phyloP scores from a whole-genome alignment of 345 rosid species.

The Rhizophora mangle region DNA sequence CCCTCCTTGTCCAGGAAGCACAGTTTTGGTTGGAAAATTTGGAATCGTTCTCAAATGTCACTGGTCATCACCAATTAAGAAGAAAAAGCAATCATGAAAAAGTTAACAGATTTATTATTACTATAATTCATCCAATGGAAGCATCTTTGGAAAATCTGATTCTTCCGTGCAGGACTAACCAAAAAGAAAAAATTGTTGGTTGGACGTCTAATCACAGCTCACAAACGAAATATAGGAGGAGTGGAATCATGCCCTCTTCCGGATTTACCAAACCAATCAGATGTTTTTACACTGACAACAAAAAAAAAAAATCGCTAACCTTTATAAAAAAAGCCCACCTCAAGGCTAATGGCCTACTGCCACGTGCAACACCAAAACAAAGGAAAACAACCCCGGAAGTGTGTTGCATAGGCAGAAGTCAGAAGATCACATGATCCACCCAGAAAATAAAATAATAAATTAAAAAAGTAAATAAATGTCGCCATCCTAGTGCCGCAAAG shows the following conservation, averaged over 20 bases:
- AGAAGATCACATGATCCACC: not conserved
- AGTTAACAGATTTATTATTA: not conserved
- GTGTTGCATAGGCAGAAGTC: not conserved
- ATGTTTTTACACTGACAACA: conserved; percentile 1
- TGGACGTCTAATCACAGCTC: conserved; percentile 22
- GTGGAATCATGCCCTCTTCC: conserved; percentile 8
- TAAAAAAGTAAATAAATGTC: not conserved
- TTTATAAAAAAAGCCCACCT: not conserved
- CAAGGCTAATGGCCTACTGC: not conserved
- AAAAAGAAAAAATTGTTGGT: not conserved
- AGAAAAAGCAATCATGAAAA: not conserved
- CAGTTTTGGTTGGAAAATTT: conserved; percentile 6
- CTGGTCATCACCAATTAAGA: not conserved
- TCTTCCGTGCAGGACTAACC: conserved; percentile 25
- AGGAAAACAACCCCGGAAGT: not conserved
- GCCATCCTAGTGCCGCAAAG: conserved; percentile 8
- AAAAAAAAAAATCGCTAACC: no score
- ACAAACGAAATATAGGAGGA: not conserved
- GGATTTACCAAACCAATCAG: not conserved
- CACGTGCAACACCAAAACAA: not conserved
- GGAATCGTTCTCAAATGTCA: conserved; percentile 7
- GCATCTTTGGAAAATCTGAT: not conserved
- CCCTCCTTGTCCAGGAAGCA: conserved; percentile 12
- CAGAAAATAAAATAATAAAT: not conserved
- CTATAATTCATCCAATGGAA: not conserved